Conservation (phyloP, 805 yeast genomes). For the Ogataea paraovalis region DNA sequence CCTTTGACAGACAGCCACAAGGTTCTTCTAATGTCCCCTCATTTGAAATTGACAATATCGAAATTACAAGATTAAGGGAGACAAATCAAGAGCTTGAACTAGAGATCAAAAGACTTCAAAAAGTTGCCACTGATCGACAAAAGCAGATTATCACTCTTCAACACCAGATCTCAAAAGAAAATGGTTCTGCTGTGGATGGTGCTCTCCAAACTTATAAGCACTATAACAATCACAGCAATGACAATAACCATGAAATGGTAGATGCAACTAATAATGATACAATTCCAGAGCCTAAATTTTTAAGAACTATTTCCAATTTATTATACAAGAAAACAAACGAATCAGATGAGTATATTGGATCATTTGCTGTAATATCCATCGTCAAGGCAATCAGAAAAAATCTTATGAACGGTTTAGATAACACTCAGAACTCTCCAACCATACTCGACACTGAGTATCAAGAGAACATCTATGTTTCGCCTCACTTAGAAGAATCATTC, state of each 20-base stretch:
- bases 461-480: conserved; percentile 11
- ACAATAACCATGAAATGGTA: neutral
- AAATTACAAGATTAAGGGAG: neutral
- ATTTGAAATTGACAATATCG: neutral
- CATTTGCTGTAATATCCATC: conserved; percentile 22
- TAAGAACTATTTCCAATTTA: conserved; percentile 12
- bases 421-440: conserved; percentile 9
- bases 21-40: neutral
- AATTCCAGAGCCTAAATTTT: conserved; percentile 3
- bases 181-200: neutral
- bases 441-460: conserved; percentile 9
- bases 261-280: neutral
- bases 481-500: conserved; percentile 13
- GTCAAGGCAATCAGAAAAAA: conserved; percentile 19
- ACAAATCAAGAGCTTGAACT: conserved; percentile 5
- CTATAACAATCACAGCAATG: too few species aligned
- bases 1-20: conserved; percentile 4
- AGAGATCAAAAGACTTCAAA: neutral
- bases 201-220: too few species aligned
- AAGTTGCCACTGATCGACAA: neutral
- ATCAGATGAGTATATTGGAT: conserved; percentile 21
- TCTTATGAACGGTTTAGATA: conserved; percentile 11
- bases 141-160: neutral
- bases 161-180: neutral
- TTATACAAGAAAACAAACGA: conserved; percentile 11